Percentiles rank a stretch among this genome's conserved stretches.
Evolutionary conservation across 2,329 filamentous ascomycete genomes (phyloP).

Genomic region (Myriosclerotinia duriaeana): DNA sequence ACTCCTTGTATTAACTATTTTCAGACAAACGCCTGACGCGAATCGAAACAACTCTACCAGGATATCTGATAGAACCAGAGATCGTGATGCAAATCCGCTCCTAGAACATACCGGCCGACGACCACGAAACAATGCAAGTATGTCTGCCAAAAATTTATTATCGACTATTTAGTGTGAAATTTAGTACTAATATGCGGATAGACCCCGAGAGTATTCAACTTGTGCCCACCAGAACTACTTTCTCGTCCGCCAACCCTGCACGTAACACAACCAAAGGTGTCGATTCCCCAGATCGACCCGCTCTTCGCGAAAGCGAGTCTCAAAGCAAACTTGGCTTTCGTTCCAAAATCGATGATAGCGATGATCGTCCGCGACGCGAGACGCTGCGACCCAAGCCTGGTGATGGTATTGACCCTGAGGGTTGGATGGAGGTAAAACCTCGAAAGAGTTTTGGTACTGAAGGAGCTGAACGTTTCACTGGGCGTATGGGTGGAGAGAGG

Average conservation of each 20-base stretch:
- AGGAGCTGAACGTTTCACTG: constrained; percentile 68
- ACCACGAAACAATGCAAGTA: constrained; percentile 55
- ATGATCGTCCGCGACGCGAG: constrained; percentile 50
- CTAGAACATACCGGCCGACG: constrained; percentile 48
- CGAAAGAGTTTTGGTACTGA: constrained; percentile 73
- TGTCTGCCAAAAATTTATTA: constrained; percentile 36
- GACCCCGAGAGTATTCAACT: constrained; percentile 80
- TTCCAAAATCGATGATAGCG: constrained; percentile 50
- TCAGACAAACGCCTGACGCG: constrained; percentile 37
- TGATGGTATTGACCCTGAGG: constrained; percentile 63
- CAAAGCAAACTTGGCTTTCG: constrained; percentile 63
- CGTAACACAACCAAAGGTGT: constrained; percentile 45
- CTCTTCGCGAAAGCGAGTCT: constrained; percentile 52
- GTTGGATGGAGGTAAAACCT: constrained; percentile 72
- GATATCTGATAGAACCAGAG: constrained; percentile 51
- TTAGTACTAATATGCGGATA: constrained; percentile 40
- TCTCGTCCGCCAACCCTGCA: constrained; percentile 70
- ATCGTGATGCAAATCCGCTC: constrained; percentile 36
- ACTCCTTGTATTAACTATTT: constrained; percentile 30
- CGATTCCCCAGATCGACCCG: constrained; percentile 47
- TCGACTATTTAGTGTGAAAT: constrained; percentile 25
- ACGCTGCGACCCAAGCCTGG: constrained; percentile 53
- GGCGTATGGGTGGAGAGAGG: constrained; percentile 58
- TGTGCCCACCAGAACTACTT: constrained; percentile 78
- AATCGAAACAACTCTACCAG: constrained; percentile 37